phyloP scores from a whole-genome alignment of 345 rosid species.

The Hevea brasiliensis region DNA sequence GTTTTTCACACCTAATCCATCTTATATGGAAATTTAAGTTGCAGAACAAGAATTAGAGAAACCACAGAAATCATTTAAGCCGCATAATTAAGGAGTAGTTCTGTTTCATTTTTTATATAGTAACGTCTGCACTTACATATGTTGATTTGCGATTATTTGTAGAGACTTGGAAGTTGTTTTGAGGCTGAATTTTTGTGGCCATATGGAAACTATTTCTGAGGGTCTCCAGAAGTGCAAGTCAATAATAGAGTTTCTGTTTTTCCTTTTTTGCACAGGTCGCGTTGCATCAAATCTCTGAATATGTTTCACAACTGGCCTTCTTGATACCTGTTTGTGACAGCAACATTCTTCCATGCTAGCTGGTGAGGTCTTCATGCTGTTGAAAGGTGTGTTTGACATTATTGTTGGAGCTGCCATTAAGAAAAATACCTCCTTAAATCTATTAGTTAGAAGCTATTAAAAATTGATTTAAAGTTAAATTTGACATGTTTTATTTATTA shows the following conservation, averaged over 20 bases:
- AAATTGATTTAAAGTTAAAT: too few relatives aligned
- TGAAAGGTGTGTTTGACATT: neutral
- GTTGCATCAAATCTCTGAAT: constrained; percentile 58
- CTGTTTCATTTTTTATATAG: neutral
- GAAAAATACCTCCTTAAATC: too few relatives aligned
- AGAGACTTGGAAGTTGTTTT: neutral
- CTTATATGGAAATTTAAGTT: neutral
- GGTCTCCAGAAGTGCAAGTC: neutral
- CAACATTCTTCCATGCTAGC: constrained; percentile 89
- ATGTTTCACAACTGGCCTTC: constrained; percentile 74
- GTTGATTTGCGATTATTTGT: neutral
- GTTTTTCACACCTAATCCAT: neutral
- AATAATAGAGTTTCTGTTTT: neutral
- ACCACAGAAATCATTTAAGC: neutral
- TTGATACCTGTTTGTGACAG: constrained; percentile 91
- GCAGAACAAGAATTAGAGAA: neutral
- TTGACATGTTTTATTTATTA: too few relatives aligned
- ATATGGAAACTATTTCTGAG: neutral
- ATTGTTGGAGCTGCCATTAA: too few relatives aligned
- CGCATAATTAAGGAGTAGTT: neutral
- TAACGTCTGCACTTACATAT: neutral
- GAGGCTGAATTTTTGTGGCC: neutral
- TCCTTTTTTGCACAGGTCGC: constrained; percentile 41
- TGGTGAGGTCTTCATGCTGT: constrained; percentile 54
- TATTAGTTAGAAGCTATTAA: too few relatives aligned